A percentile compares a stretch with the other conserved stretches of the same genome.
phyloP scores from a whole-genome alignment of 1,139 yeast genomes.

The Diutina pseudorugosa region DNA sequence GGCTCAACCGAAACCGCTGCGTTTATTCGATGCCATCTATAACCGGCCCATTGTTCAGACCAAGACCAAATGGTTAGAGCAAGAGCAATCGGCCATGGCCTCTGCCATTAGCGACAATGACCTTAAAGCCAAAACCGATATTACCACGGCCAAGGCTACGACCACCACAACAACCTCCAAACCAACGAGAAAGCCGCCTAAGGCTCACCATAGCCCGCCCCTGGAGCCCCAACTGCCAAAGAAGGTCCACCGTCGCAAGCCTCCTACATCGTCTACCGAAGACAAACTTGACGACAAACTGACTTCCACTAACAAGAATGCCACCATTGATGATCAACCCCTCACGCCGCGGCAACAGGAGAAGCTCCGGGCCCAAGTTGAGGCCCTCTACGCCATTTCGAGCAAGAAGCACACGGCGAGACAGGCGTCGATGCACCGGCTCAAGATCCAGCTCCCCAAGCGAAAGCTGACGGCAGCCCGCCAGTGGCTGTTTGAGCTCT shows the following conservation, averaged over 20 bases:
- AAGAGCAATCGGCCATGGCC: too few relatives aligned
- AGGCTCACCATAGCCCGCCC: background rate
- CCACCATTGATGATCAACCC: background rate
- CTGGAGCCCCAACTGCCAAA: background rate
- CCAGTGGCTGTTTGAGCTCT: background rate
- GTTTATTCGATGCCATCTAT: background rate
- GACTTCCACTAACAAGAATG: background rate
- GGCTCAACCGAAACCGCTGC: background rate
- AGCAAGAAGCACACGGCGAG: background rate
- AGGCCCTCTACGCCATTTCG: background rate
- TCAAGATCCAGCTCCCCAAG: background rate
- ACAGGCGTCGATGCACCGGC: background rate
- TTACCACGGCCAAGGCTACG: too few relatives aligned
- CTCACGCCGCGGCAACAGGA: background rate
- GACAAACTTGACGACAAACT: too few relatives aligned
- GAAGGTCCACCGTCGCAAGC: background rate
- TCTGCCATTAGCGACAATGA: too few relatives aligned
- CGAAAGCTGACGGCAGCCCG: background rate
- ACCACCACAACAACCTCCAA: background rate
- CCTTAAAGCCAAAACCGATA: too few relatives aligned
- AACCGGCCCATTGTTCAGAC: conserved; percentile 1
- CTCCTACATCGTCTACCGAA: too few relatives aligned
- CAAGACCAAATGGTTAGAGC: background rate
- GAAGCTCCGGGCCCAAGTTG: background rate
- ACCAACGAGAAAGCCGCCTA: background rate